Evolutionary conservation across 305 asterid genomes (phyloP), one percentile per base, ranked within the genome.

Genomic region (Fraxinus velutina): DNA sequence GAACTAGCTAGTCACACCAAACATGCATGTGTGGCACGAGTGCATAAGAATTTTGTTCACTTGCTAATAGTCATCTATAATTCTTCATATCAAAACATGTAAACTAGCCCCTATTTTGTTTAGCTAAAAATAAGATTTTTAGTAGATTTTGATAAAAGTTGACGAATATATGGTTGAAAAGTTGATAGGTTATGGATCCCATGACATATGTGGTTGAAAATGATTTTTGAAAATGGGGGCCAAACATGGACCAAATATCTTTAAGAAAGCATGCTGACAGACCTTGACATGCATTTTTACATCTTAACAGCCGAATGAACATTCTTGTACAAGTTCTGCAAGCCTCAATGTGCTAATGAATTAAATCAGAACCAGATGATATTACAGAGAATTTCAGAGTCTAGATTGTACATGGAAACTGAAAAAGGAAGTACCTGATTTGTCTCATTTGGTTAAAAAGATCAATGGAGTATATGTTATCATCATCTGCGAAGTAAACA

Each of bases 391-490:
- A 36, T 5, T 32, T 21, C 2, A 2, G 9, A 55, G 19, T 22
- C 37, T 68, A 73, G 0, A 73, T 12, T 68, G 30, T 55, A 39
- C 66, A 73, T 73, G 78, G 82, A 60, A 44, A 76, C 84, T 8
- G 27, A 57, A 79, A 37, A 30, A 71, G 71, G 78, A 79, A 85
- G 87, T 87, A 94, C 98, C 97, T 94, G 88, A 92, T 91, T 62
- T 85, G 90, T 85, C 97, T 90, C 90, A 94, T 91, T 80, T 91
- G 92, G 42, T 88, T 87, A 73, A 92, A 94, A 80, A 94, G 89
- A 79, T 76, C 89, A 55, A 85, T 77, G 6, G 91, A 80, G 79
- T 90, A 94, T 37, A 88, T 81, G 86, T 79, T 92, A 78, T 90
- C 91, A 32, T 92, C 93, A 68, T 94, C 93, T 19, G 97, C 95